phyloP scores from a whole-genome alignment of 208 protist genomes.

The Acanthamoeba royreba region DNA sequence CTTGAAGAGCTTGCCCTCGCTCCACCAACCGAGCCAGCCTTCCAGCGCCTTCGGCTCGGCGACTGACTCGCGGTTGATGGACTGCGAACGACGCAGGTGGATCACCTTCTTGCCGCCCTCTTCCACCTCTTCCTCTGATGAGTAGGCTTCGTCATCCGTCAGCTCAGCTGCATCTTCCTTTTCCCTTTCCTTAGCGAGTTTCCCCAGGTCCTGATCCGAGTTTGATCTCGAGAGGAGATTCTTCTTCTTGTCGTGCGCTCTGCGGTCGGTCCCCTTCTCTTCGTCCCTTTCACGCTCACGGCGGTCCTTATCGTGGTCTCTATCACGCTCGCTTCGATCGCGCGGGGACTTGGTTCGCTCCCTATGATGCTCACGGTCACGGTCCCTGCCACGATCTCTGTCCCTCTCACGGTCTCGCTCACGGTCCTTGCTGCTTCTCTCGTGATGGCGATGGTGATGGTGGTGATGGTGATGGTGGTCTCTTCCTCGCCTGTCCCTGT shows the following conservation, averaged over 20 bases:
- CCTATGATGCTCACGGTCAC: not conserved
- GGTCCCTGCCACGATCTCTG: not conserved
- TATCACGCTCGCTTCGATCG: not conserved
- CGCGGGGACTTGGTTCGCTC: not conserved
- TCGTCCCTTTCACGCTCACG: not conserved
- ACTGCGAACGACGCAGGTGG: not conserved
- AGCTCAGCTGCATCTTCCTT: not conserved
- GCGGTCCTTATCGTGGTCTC: not conserved
- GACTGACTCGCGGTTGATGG: not conserved
- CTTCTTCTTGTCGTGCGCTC: not conserved
- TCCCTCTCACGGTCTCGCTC: not conserved
- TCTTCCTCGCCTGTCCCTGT: not conserved
- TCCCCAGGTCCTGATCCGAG: not conserved
- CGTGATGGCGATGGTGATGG: not conserved
- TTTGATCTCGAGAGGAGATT: not conserved
- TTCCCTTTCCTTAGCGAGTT: not conserved
- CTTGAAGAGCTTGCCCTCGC: not conserved
- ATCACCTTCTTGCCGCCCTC: not conserved
- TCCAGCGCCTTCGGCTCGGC: not conserved
- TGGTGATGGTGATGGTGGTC: not conserved
- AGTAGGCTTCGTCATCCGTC: not conserved
- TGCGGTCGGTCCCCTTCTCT: not conserved
- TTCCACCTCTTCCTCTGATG: slow-evolving; percentile 22
- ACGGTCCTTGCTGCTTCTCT: not conserved
- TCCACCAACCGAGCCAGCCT: not conserved